Base-by-base conservation (phyloP, 805 yeast genomes). In the Debaryomyces tyrocola region DNA sequence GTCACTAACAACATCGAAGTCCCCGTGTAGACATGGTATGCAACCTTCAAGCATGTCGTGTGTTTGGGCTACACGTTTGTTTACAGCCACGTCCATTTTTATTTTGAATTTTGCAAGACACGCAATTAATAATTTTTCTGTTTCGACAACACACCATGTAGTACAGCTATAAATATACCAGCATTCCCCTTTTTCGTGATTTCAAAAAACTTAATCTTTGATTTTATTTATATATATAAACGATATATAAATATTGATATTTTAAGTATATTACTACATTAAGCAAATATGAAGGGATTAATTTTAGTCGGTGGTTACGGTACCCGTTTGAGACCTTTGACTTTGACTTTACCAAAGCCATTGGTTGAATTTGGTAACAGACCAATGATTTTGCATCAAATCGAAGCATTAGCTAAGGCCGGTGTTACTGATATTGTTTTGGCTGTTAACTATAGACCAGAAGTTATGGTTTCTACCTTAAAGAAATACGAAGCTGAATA, bases 261-360 rank as follows among this genome's bases (percentile, higher is more conserved):
- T 24, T 24, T 9, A 31, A 5, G 7, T 31, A 31, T 31, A 31
- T 31, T 35, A 18, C 7, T 15, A 18, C 24, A 17, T 20, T 35
- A 35, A 35, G 17, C n/a, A 21, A 39, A n/a, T 55, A 90, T 90
- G 97, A 90, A 90, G 80, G 97, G 96, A 69, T 84, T 92, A 74
- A 92, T 92, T 81, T 85, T 92, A 71, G 98, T 92, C 62, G 99
- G 99, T 69, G 99, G 99, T 74, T 94, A 91, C 80, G 99, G 99
- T 81, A 94, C 99, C 66, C 94, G 99, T 79, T 87, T 94, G 79
- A 91, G 99, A 83, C 99, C 99, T 53, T 80, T 94, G 64, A 91
- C 98, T 53, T 78, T 91, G 62, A 90, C 97, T 49, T 81, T 85
- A 55, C 98, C 98, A 70, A 91, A 91, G 77, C 98, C 98, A 43